Percentiles rank a stretch among this genome's conserved stretches.
Conservation (phyloP, 2,329 filamentous ascomycete genomes). For the Acarospora socialis region DNA sequence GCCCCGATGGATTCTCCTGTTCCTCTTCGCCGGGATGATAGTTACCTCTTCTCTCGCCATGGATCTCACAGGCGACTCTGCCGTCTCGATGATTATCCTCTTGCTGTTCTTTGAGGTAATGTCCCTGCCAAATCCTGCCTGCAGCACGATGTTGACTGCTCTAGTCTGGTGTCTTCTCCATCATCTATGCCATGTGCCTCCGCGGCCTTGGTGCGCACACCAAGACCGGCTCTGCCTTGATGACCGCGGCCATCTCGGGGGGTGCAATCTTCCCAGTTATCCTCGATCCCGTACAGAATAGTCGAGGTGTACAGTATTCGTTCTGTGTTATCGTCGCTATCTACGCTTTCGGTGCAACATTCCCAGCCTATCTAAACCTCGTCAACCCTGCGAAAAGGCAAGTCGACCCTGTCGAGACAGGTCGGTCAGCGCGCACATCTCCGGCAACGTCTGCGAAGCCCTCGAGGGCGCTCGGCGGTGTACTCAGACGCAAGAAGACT, state of each 20-base stretch:
- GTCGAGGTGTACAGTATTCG: conserved; percentile 30
- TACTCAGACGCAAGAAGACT: conserved; percentile 7
- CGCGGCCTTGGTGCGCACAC: conserved; percentile 45
- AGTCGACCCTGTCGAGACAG: conserved; percentile 31
- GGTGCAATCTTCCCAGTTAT: conserved; percentile 43
- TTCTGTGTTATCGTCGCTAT: conserved; percentile 39
- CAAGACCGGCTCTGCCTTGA: conserved; percentile 39
- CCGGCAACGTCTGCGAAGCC: not conserved
- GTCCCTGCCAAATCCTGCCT: not conserved
- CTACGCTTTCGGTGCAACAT: conserved; percentile 36
- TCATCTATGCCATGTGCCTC: conserved; percentile 43
- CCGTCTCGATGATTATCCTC: conserved; percentile 35
- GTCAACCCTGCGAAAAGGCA: conserved; percentile 34
- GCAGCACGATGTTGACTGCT: conserved; percentile 4
- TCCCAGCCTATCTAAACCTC: conserved; percentile 40
- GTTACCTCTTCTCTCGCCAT: conserved; percentile 38
- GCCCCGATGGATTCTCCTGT: conserved; percentile 42
- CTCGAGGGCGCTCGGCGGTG: conserved; percentile 3
- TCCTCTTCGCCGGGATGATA: conserved; percentile 39
- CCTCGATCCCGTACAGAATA: conserved; percentile 31
- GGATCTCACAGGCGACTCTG: conserved; percentile 30
- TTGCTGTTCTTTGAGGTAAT: conserved; percentile 44
- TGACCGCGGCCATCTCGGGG: conserved; percentile 40
- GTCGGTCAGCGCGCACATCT: not conserved
- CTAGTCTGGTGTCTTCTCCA: conserved; percentile 45